A percentile compares a stretch with the other conserved stretches of the same genome.
Conservation (phyloP, 768 basidiomycete genomes). For the Tricholoma hemisulphureum region DNA sequence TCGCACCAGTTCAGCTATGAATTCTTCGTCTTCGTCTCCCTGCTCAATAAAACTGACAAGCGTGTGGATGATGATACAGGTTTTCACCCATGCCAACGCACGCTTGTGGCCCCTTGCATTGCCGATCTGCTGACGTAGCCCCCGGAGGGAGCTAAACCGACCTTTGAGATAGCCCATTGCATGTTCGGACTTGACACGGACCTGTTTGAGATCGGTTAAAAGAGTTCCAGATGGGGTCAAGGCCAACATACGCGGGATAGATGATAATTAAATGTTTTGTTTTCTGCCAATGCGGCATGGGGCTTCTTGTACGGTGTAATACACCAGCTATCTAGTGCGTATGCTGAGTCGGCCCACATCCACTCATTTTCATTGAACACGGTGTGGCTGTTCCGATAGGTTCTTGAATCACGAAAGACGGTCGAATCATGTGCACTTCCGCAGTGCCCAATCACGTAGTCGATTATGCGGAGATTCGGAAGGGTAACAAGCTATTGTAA, state of each 20-base stretch:
- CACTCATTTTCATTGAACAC: neutral
- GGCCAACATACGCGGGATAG: too few species aligned
- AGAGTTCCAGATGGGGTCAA: too few species aligned
- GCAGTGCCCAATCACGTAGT: conserved; percentile 31
- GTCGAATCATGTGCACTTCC: conserved; percentile 38
- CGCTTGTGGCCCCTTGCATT: conserved; percentile 21
- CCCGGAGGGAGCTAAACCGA: conserved; percentile 33
- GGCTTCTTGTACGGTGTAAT: conserved; percentile 29
- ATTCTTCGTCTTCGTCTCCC: conserved; percentile 3
- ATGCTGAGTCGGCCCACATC: neutral
- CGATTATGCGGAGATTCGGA: conserved; percentile 34
- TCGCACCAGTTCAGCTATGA: neutral
- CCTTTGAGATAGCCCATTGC: conserved; percentile 41
- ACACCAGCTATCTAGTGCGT: conserved; percentile 14
- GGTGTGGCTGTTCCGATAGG: too few species aligned
- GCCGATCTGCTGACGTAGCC: conserved; percentile 27
- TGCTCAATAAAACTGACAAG: conserved; percentile 1
- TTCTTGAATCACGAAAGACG: too few species aligned
- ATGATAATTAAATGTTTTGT: too few species aligned
- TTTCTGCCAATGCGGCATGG: too few species aligned
- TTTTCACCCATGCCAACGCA: conserved; percentile 30
- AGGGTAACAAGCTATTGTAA: conserved; percentile 22
- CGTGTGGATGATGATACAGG: conserved; percentile 28
- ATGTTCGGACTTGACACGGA: conserved; percentile 41
- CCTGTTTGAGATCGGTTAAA: conserved; percentile 36